Evolutionary conservation across 192 early-diverging fungal species (phyloP).

Genomic region (Backusella circina): DNA sequence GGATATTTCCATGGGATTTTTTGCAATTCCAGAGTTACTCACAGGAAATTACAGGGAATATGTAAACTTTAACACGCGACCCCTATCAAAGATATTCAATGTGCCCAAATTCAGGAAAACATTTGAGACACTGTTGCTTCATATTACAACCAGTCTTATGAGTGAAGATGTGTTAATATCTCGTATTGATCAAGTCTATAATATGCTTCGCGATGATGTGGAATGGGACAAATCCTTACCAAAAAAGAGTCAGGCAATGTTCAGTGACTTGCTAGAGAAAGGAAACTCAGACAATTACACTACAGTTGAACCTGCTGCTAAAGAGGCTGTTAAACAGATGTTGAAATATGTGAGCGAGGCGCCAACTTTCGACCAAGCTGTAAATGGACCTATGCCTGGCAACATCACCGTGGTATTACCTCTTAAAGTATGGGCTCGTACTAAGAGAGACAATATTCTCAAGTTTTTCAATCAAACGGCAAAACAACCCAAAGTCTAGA

Average conservation of each 20-base stretch:
- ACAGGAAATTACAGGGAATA: slow-evolving; percentile 10
- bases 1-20: slow-evolving; percentile 5
- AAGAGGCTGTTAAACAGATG: not conserved
- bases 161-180: not conserved
- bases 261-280: not conserved
- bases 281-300: not conserved
- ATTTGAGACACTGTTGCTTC: not conserved
- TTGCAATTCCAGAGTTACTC: not conserved
- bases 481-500: not conserved
- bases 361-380: not conserved
- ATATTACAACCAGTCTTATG: not conserved
- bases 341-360: not conserved
- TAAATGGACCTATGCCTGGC: not conserved
- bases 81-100: not conserved
- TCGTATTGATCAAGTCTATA: not conserved
- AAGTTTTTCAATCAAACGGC: not conserved
- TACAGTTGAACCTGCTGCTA: not conserved
- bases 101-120: not conserved
- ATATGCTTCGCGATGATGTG: slow-evolving; percentile 1
- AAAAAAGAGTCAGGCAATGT: not conserved
- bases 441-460: not conserved
- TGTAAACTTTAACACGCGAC: not conserved
- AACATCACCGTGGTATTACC: not conserved
- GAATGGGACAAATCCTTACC: not conserved
- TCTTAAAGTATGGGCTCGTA: not conserved